phyloP scores from a whole-genome alignment of 202 grass and related monocot species.

The Elaeis oleifera region DNA sequence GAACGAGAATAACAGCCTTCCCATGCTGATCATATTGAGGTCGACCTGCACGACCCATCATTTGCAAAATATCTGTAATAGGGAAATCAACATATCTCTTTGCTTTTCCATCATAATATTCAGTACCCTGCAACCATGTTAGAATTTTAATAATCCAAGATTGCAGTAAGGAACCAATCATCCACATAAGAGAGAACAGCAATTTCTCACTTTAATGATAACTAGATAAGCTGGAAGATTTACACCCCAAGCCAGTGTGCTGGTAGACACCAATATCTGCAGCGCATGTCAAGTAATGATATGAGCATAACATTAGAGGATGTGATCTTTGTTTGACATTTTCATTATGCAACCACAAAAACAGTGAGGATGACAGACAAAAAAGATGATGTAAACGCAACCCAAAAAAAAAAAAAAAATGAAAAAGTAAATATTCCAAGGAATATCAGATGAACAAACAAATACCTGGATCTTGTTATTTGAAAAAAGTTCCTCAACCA shows the following conservation, averaged over 20 bases:
- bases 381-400: no score
- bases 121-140: constrained; percentile 59
- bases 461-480: constrained; percentile 97
- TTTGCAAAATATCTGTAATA: constrained; percentile 98
- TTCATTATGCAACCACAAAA: no score
- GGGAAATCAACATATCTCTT: constrained; percentile 95
- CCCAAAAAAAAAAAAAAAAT: no score
- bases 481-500: constrained; percentile 93
- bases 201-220: constrained; percentile 77
- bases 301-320: no score
- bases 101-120: constrained; percentile 95
- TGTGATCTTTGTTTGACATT: no score
- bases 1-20: constrained; percentile 98
- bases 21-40: constrained; percentile 98
- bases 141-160: not conserved
- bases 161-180: not conserved
- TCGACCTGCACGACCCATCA: constrained; percentile 97
- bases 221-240: constrained; percentile 97
- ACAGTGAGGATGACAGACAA: no score
- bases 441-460: not conserved
- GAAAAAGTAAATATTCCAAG: no score
- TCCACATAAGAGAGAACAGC: constrained; percentile 3
- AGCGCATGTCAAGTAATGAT: no score
- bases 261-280: constrained; percentile 87
- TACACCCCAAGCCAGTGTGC: constrained; percentile 98